These are phyloP conservation scores for Rhodotorula taiwanensis DNA, from an alignment of 768 basidiomycete species.

Conservation along the genomic window DNA sequence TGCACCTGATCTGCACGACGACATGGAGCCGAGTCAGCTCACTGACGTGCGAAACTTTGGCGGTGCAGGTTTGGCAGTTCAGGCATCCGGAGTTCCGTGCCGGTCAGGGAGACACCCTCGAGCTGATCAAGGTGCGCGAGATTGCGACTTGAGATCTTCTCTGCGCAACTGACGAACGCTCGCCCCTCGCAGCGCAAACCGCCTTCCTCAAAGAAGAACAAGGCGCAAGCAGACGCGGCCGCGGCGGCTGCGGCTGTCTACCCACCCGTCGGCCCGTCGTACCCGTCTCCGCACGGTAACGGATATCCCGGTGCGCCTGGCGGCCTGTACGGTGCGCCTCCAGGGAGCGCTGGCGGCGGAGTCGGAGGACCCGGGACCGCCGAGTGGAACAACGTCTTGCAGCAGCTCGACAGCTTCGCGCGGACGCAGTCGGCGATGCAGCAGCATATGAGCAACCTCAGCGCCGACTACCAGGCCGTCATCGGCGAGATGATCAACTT, in stretches of 20 bases:
- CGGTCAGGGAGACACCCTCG: conserved; percentile 55
- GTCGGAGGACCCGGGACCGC: conserved; percentile 36
- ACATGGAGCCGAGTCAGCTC: background rate
- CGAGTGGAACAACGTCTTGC: conserved; percentile 45
- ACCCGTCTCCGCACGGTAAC: too few species aligned
- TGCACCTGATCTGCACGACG: conserved; percentile 26
- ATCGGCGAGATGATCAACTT: conserved; percentile 66
- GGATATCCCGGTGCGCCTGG: too few species aligned
- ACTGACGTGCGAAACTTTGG: background rate
- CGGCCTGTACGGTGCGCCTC: background rate
- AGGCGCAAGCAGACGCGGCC: background rate
- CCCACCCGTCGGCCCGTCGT: too few species aligned
- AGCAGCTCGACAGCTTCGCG: conserved; percentile 52
- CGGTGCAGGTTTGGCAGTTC: conserved; percentile 47
- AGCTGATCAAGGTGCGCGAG: conserved; percentile 50
- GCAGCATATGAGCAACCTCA: conserved; percentile 55
- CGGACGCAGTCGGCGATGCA: conserved; percentile 54
- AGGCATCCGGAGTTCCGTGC: conserved; percentile 53
- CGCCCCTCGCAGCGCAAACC: conserved; percentile 19
- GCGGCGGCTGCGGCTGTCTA: background rate
- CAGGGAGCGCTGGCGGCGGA: background rate
- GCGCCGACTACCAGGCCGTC: conserved; percentile 61
- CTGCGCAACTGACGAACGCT: too few species aligned
- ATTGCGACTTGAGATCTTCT: background rate
- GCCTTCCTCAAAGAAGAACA: conserved; percentile 9